Base-by-base conservation (phyloP, 306 rosid genomes). In the Acmispon strigosus region DNA sequence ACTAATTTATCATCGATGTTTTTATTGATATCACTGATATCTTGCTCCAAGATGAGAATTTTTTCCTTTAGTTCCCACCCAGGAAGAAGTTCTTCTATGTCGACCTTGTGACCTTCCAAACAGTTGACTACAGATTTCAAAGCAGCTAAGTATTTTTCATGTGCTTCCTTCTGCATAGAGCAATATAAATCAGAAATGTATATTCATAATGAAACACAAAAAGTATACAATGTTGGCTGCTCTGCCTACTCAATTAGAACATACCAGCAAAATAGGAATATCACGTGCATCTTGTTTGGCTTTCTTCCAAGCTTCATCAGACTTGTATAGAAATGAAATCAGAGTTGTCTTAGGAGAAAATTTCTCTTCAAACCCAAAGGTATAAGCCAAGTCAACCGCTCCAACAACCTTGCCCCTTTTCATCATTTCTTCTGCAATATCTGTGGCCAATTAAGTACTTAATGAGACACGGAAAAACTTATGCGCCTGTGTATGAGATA, bases 311-410 rank as follows among this genome's bases (percentile, higher is more conserved):
- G 80, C 66, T 56, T 82, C 85, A 44, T 77, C 83, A 80, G 83
- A 84, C 75, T 71, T 80, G 58, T 71, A 80, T 27, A 86, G 78
- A 74, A 77, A 86, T 66, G 88, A 81, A 24, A 70, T 62, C 65
- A 86, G 78, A 34, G 42, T 59, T 52, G 69, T 62, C 74, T 72
- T 80, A 20, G 86, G 78, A 75, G 85, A 54, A 72, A 74, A 29
- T 68, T 64, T 75, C 70, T 80, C 87, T 68, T 82, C 88, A 84
- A 76, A 67, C 49, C 88, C 91, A 84, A 86, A 82, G 67, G 81
- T 78, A 77, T 77, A 79, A 47, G 83, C 82, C 80, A 86, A 55
- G 55, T 86, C 87, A 79, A 86, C 47, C 6, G 86, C 85, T 74
- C 82, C 86, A 72, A 80, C 80, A 67, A 47, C 60, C 62, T 49